Base-by-base conservation (phyloP, 306 rosid genomes). In the Prunus padus region DNA sequence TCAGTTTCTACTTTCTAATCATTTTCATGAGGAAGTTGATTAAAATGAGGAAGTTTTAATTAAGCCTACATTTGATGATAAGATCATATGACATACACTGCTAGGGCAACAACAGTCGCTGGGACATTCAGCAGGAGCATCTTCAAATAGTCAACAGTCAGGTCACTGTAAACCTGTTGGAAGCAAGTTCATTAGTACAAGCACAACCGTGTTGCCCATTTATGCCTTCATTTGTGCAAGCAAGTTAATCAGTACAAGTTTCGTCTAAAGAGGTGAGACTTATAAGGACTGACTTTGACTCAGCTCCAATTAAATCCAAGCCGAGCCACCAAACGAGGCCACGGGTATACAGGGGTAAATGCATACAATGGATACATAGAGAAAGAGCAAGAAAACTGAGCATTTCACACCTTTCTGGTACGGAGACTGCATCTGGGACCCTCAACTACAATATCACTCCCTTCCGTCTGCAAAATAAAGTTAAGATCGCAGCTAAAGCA, bases 341-440 rank as follows among this genome's bases (percentile, higher is more conserved):
- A 57, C 23, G 11, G 18, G 25, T 71, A 42, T 22, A 55, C 65
- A 33, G 8, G 31, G 65, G 14, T 19, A 15, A 14, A 46, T 44
- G 19, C 44, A 23, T 33, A 64, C 25, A 16, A 62, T 18, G 44
- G 26, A 25, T 11, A 44, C 10, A 22, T 0, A 61, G 6, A 72
- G 61, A 57, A 55, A 72, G 31, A 60, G 61, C 18, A 60, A 33
- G 67, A 78, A 25, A 69, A 63, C 31, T 73, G 51, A 67, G 73
- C 19, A 73, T 20, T 69, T 70, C 62, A 5, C 51, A 93, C 98
- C 93, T 72, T 95, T 76, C 78, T 84, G 71, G 93, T 92, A 3
- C 99, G 96, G 52, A 95, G 96, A 83, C 99, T 95, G 93, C 99
- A 95, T 40, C 99, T 86, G 11, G 99, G 99, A 65, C 99, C 99